Base-by-base conservation (phyloP, 2,329 filamentous ascomycete species). In the Ophiocordyceps australis region DNA sequence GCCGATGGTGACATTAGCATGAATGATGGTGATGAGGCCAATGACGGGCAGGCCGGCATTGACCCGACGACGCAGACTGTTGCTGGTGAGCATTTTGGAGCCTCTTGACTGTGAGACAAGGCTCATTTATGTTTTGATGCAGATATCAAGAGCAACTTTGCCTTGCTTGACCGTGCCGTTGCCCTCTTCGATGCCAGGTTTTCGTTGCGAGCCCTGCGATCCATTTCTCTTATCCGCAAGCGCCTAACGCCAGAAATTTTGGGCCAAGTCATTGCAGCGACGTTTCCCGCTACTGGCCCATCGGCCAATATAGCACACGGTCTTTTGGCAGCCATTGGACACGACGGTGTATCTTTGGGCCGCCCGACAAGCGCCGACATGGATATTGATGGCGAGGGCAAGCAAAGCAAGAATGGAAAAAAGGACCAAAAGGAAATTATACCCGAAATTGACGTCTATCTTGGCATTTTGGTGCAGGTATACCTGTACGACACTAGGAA, bases 121-220 rank as follows among this genome's bases (percentile, higher is more conserved):
- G 13, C 7, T 3, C 14, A 11, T 15, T 7, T 4, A 5, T 16
- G 9, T 14, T 23, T 14, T 25, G 19, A 31, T 30, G 20, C 46
- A 95, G 89, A 94, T 52, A 92, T 98, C 58, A 89, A 85, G 57
- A 75, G 70, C 63, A 94, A 91, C 57, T 94, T 94, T 47, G 70
- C 72, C 27, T 67, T 98, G 36, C 67, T 98, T 45, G 85, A 94
- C 45, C 78, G 83, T 43, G 89, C 85, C 37, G 86, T 98, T 36
- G 65, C 74, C 36, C 72, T 91, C 41, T 98, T 95, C 52, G 89
- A 98, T 55, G 73, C 85, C 31, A 75, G 89, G 59, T 98, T 94
- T 57, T 82, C 86, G 30, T 76, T 98, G 35, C 73, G 89, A 46
- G 89, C 89, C 33, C 69, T 98, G 35, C 78, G 89, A 43, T 92